Base-by-base conservation (phyloP, 352 stramenopile species). In the Chrysophaeum taylorii region DNA sequence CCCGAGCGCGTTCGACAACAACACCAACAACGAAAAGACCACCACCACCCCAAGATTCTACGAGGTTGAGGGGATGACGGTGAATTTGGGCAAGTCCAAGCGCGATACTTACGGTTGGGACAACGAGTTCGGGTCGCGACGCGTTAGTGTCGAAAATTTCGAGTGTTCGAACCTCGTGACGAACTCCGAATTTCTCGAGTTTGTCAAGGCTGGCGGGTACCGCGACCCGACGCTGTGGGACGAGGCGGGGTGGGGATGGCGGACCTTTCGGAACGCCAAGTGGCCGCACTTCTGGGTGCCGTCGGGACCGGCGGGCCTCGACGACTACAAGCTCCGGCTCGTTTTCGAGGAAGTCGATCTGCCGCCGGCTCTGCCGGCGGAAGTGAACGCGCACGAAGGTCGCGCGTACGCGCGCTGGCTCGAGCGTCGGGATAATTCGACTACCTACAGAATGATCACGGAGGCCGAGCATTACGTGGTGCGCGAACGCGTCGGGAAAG, bases 51-150 rank as follows among this genome's bases (percentile, higher is more conserved):
- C 60, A n/a, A 74, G 53, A 27, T 74, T 73, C 15, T 64, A 82
- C 38, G 82, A 83, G 0, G 84, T 97, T 0, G 53, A 79, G 0
- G 84, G 79, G 0, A 75, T 68, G 25, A 84, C 57, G 29, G 86
- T 96, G 27, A 73, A 82, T 21, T 78, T 97, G 43, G 92, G 92
- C 38, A 97, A 97, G 75, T 87, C 89, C 0, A 76, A 83, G 64
- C 96, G 94, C 75, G 89, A 89, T 43, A 93, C 88, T 0, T 98
- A 94, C 73, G 93, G 93, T 41, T 98, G 93, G 93, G 94, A 98
- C 78, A 98, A 97, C 77, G 94, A 98, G 78, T 98, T 97, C 79
- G 94, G 94, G 38, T 78, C 84, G 68, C 85, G 89, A 35, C 79
- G 86, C 21, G 76, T 96, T 0, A 76, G 85, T 2, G 92, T 97